Base-by-base conservation (phyloP, 2,329 filamentous ascomycete genomes). In the Leptographium wingfieldii region DNA sequence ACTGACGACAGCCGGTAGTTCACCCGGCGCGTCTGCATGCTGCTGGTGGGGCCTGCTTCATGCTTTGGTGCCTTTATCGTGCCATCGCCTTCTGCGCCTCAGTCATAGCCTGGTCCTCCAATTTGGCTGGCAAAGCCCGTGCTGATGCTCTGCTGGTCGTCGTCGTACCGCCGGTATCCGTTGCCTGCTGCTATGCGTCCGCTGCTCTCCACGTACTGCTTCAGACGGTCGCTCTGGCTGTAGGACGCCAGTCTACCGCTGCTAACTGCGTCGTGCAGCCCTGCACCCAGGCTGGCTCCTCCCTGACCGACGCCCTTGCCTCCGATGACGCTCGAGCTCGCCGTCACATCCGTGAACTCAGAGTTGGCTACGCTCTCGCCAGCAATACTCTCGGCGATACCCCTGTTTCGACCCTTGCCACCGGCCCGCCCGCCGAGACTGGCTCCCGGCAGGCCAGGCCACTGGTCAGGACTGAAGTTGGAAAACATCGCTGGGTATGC, bases 81-180 rank as follows among this genome's bases (percentile, higher is more conserved):
- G 25, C 49, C 11, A 11, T 52, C 16, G 56, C 10, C 58, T 3
- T 27, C 33, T 16, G 27, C 5, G 5, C 43, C 69, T 80, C 77
- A 80, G 69, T 80, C 78, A 65, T 79, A 80, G 62, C 78, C 77
- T 19, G 69, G 62, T 25, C 80, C 77, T 64, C 90, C 91, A 66
- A 96, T 85, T 73, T 97, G 94, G 76, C 91, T 96, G 63, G 92
- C 92, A 75, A 97, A 99, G 56, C 92, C 92, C 58, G 94, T 97
- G 69, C 90, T 96, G 68, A 97, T 84, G 73, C 92, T 97, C 74
- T 94, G 90, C 68, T 94, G 90, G 70, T 97, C 94, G 66, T 99
- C 94, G 66, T 99, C 94, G 63, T 87, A 84, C 58, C 78, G 79
- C 67, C 86, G 87, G 69, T 83, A 90, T 58, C 86, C 83, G 70